Evolutionary conservation across 495 filamentous ascomycete species (phyloP).

Genomic region (Aspergillus hancockii): DNA sequence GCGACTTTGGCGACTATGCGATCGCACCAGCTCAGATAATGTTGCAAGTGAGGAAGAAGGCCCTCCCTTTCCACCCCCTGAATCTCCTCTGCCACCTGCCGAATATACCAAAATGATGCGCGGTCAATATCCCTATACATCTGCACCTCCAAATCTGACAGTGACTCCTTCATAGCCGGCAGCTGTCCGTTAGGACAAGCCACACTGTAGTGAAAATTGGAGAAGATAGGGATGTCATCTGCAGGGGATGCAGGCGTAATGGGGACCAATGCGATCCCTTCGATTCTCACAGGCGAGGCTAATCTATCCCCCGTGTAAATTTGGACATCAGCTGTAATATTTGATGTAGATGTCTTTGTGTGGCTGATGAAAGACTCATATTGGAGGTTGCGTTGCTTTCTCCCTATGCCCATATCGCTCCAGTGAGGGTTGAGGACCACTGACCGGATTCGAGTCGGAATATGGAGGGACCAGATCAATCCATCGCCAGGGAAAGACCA

Average conservation of each 20-base stretch:
- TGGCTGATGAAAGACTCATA: background rate
- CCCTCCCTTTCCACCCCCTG: background rate
- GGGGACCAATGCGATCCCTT: no score
- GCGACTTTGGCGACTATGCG: background rate
- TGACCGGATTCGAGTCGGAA: background rate
- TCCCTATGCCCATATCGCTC: background rate
- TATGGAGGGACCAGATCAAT: background rate
- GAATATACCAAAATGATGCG: background rate
- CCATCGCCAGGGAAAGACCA: background rate
- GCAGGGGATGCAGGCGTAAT: background rate
- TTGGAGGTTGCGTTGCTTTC: background rate
- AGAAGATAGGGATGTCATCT: background rate
- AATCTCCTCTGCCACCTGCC: background rate
- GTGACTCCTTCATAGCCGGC: no score
- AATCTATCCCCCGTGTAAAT: background rate
- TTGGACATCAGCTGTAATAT: background rate
- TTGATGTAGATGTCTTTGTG: background rate
- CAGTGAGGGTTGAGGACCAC: background rate
- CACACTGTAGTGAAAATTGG: background rate
- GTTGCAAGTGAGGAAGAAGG: background rate
- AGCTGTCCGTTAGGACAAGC: background rate
- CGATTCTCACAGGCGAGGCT: no score
- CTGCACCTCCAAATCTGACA: background rate
- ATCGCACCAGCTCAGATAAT: background rate
- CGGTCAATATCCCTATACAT: background rate